These are phyloP conservation scores for Dendrobium huoshanense DNA, from an alignment of 106 monocot species.

Conservation along the genomic window DNA sequence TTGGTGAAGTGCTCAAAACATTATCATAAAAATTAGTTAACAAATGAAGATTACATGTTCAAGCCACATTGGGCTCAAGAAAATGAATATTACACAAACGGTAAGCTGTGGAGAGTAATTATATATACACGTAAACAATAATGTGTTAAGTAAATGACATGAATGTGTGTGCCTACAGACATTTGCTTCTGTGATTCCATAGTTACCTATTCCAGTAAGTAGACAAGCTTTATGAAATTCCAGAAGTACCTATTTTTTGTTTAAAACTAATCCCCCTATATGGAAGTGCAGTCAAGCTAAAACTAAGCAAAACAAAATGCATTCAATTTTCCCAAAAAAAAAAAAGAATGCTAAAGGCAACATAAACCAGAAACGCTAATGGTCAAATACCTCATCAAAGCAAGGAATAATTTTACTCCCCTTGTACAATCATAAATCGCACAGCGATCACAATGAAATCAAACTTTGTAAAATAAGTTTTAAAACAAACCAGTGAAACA, in stretches of 20 bases:
- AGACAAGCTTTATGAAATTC: background rate
- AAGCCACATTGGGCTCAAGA: background rate
- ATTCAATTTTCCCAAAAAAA: background rate
- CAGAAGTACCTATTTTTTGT: too few relatives aligned
- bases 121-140: background rate
- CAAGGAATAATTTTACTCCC: background rate
- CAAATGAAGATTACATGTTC: background rate
- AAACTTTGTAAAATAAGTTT: background rate
- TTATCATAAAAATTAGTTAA: conserved; percentile 4
- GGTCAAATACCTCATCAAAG: background rate
- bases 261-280: too few relatives aligned
- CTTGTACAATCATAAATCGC: background rate
- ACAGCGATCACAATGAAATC: background rate
- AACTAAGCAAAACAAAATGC: background rate
- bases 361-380: too few relatives aligned
- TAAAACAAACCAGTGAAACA: background rate
- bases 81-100: background rate
- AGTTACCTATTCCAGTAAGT: background rate
- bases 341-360: too few relatives aligned
- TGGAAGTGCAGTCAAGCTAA: background rate
- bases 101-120: background rate
- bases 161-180: background rate
- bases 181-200: background rate
- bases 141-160: background rate
- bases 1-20: background rate